Evolutionary conservation across 2,329 filamentous ascomycete species (phyloP), one percentile per base, ranked within the genome.

Genomic region (Aspergillus quadrilineatus): DNA sequence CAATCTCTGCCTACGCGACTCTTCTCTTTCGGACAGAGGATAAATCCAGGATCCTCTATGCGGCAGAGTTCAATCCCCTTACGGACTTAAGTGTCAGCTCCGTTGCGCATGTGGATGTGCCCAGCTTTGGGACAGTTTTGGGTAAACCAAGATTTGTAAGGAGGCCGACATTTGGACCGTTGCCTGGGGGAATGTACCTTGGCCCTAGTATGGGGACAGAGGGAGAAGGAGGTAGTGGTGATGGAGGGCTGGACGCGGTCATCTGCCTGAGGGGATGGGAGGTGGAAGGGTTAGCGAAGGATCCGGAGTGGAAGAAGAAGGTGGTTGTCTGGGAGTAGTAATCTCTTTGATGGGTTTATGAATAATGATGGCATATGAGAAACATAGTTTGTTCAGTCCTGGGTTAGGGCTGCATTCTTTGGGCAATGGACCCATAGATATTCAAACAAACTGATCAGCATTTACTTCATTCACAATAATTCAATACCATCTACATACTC

Each of bases 1-100:
- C 59, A 3, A 34, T 63, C 4, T 56, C 60, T 15, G 60, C 55
- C 45, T 66, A 62, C 37, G 63, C 60, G 4, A 66, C 59, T 0
- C 60, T 60, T 12, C 51, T 66, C 8, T 53, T 56, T 1, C 55
- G 55, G 0, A 56, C 58, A 9, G 34, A 50, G 1, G 59, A 65
- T 30, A 64, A 63, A 15, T 34, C 53, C 0, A 50, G 36, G 4
- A 58, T 65, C n/a, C 43, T 58, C 2, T 65, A 65, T 36, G 60
- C 52, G 0, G 63, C 62, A 1, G 42, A 36, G 0, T 62, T 62
- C 10, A 49, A 64, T 9, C 58, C 56, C 15, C 39, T 36, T 4
- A 58, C 56, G 3, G 63, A 64, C 22, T 39, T 64, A 2, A 50
- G 52, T 3, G 62, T 54, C 17, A 59, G 57, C n/a, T 59, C 56